These are phyloP conservation scores for Boletus patriciae DNA, from an alignment of 768 basidiomycete genomes.

Conservation along the genomic window DNA sequence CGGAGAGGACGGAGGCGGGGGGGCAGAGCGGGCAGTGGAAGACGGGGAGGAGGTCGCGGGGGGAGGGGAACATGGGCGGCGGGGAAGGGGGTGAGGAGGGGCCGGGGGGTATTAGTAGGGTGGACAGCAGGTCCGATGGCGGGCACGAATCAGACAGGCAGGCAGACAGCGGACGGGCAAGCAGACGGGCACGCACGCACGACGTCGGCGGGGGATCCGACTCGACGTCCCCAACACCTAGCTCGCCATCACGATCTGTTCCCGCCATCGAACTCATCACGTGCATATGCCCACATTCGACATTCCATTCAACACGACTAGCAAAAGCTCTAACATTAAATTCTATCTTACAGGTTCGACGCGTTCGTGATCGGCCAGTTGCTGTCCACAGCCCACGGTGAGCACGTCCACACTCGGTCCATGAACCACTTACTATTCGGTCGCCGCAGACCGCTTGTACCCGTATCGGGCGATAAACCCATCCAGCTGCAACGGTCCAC, in stretches of 20 bases:
- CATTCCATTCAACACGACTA: not conserved
- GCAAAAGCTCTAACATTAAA: not conserved
- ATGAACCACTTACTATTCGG: conserved; percentile 61
- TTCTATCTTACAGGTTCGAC: conserved; percentile 24
- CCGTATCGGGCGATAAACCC: conserved; percentile 74
- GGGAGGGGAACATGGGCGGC: conserved; percentile 21
- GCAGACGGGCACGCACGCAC: conserved; percentile 13
- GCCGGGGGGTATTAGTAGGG: conserved; percentile 17
- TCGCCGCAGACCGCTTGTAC: conserved; percentile 59
- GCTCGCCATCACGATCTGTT: conserved; percentile 29
- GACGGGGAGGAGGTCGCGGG: conserved; percentile 37
- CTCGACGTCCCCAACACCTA: conserved; percentile 22
- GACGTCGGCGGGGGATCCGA: conserved; percentile 31
- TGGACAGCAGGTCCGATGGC: conserved; percentile 8
- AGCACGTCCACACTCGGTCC: not conserved
- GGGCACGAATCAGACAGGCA: conserved; percentile 23
- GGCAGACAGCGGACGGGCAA: conserved; percentile 12
- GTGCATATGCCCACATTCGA: conserved; percentile 16
- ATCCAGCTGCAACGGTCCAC: conserved; percentile 87
- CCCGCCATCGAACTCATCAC: conserved; percentile 31
- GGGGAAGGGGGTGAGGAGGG: not conserved
- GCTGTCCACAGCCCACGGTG: conserved; percentile 9
- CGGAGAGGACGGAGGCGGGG: too few relatives aligned
- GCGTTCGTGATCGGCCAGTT: conserved; percentile 28
- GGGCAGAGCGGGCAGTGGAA: too few relatives aligned